Evolutionary conservation across 2,329 filamentous ascomycete genomes (phyloP), one percentile per base, ranked within the genome.

Genomic region (Chaetomiaceae sp.): DNA sequence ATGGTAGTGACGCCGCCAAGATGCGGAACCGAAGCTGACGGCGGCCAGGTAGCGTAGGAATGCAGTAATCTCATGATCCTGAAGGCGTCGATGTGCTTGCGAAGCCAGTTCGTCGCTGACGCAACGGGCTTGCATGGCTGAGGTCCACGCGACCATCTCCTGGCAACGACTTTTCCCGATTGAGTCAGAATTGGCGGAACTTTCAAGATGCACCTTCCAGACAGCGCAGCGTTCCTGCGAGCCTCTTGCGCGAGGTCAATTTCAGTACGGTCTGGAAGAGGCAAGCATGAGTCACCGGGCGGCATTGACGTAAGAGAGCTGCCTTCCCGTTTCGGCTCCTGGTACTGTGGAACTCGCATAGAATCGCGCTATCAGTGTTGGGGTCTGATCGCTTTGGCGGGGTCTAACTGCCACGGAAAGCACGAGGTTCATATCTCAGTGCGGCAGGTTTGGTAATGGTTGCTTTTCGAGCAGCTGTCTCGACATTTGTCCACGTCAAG

Each of bases 291-390:
- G 22, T 51, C 45, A 48, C 39, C 48, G 26, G 27, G 39, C 14
- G 26, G 27, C 24, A 24, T 10, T 5, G 37, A 5, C n/a, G 44
- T 29, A 30, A 38, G 37, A 10, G 6, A 11, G 24, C 14, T n/a
- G 33, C 24, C 24, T 37, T 42, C 45, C 22, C 30, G 6, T 36
- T 14, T n/a, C 4, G 24, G 15, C 14, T n/a, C 11, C 9, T 26
- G 44, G 29, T 51, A 51, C 42, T 48, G 45, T 19, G 27, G 22
- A 38, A 51, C 49, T 42, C 48, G 38, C n/a, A n/a, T n/a, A n/a
- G n/a, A n/a, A n/a, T n/a, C n/a, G n/a, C n/a, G n/a, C n/a, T n/a
- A n/a, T n/a, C n/a, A n/a, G n/a, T n/a, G 11, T 3, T 24, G 8
- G 2, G 18, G n/a, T 17, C n/a, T n/a, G n/a, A n/a, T n/a, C n/a